phyloP scores from a whole-genome alignment of 2,329 filamentous ascomycete species.

The Stagonosporopsis rhizophila region DNA sequence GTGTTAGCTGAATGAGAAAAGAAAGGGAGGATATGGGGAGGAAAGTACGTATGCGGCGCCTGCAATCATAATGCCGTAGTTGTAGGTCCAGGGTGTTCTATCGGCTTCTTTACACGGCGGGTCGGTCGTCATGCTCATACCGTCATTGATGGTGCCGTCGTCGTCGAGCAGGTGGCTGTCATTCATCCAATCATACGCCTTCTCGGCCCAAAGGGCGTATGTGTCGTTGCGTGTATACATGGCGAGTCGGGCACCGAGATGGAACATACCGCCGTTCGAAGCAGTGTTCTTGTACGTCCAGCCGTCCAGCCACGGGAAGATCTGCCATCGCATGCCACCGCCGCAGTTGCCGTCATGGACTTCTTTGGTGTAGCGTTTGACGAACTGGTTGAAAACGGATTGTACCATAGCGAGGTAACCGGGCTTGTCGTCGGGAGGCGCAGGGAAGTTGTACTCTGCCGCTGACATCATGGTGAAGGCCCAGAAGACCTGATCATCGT shows the following conservation, averaged over 20 bases:
- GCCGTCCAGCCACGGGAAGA: slow-evolving; percentile 44
- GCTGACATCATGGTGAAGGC: slow-evolving; percentile 64
- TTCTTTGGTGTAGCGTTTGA: slow-evolving; percentile 41
- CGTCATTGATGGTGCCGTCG: slow-evolving; percentile 41
- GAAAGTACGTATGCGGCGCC: slow-evolving; percentile 41
- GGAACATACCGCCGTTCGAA: slow-evolving; percentile 49
- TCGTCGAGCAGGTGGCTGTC: slow-evolving; percentile 33
- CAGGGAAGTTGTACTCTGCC: slow-evolving; percentile 58
- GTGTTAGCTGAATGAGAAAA: slow-evolving; percentile 11
- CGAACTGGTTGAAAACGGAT: slow-evolving; percentile 49
- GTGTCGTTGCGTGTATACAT: slow-evolving; percentile 48
- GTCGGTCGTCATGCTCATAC: slow-evolving; percentile 26
- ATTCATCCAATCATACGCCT: slow-evolving; percentile 47
- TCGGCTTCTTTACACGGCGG: slow-evolving; percentile 41
- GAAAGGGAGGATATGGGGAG: no score
- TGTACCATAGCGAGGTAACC: slow-evolving; percentile 55
- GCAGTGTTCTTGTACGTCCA: slow-evolving; percentile 51
- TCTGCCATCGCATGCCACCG: slow-evolving; percentile 50
- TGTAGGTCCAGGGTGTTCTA: slow-evolving; percentile 46
- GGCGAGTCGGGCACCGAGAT: slow-evolving; percentile 48
- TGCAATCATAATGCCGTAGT: slow-evolving; percentile 47
- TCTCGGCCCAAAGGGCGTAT: slow-evolving; percentile 47
- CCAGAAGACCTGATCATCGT: slow-evolving; percentile 67
- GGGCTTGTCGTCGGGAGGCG: slow-evolving; percentile 50
- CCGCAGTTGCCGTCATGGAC: slow-evolving; percentile 34